Base-by-base conservation (phyloP, 208 protist species). In the Acanthamoeba royreba region DNA sequence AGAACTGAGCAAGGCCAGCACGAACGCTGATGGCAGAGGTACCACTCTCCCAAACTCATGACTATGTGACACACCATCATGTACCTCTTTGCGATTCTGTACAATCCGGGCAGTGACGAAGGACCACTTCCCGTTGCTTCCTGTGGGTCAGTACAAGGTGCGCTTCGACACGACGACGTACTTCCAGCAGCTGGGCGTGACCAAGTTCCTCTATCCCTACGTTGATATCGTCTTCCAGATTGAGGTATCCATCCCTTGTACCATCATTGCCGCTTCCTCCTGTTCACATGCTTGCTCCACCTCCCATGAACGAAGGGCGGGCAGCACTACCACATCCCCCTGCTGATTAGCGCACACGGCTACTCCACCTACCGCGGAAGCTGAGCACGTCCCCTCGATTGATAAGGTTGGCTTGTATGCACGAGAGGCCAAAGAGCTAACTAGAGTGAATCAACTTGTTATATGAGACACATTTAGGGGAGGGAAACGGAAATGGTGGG, bases 361-460 rank as follows among this genome's bases (percentile, higher is more conserved):
- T 92, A 92, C 87, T 79, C 87, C 13, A 92, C 87, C 38, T 92
- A 92, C 87, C 33, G 87, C 11, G 87, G 87, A 8, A 90, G 83
- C 83, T 90, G 42, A 90, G 15, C 58, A 5, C 52, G 52, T n/a
- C n/a, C n/a, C n/a, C n/a, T n/a, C n/a, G n/a, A n/a, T n/a, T n/a
- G n/a, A n/a, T n/a, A n/a, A n/a, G n/a, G n/a, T n/a, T n/a, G n/a
- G n/a, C n/a, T n/a, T n/a, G n/a, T n/a, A n/a, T n/a, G n/a, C n/a
- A n/a, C n/a, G n/a, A n/a, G n/a, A n/a, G n/a, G n/a, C n/a, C n/a
- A n/a, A n/a, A n/a, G n/a, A n/a, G n/a, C n/a, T n/a, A n/a, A n/a
- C n/a, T n/a, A n/a, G n/a, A n/a, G n/a, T n/a, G n/a, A n/a, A n/a
- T n/a, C n/a, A n/a, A n/a, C n/a, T n/a, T n/a, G n/a, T n/a, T n/a